Conservation (phyloP, 73 alveolate genomes). For the Strombidium stylifer region DNA sequence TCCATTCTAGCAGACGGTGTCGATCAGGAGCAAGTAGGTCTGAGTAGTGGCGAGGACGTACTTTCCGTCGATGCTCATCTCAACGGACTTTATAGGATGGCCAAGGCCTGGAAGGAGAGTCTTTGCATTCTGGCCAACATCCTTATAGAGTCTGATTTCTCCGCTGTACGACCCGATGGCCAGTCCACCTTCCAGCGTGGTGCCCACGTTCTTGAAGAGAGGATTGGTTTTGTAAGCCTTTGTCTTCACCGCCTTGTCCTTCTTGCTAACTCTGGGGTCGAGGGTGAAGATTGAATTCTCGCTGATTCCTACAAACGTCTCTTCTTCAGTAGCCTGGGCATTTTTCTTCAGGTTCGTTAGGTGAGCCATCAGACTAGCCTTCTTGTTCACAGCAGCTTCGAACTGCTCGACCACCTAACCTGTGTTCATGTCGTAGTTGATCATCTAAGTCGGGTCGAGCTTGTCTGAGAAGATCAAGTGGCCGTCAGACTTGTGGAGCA, state of each 20-base stretch:
- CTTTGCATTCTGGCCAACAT: constrained; percentile 54
- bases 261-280: constrained; percentile 40
- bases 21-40: constrained; percentile 43
- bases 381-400: constrained; percentile 18
- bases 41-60: constrained; percentile 57
- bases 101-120: constrained; percentile 64
- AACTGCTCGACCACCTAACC: constrained; percentile 40
- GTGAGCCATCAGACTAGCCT: neutral
- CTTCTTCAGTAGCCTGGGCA: constrained; percentile 14
- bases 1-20: constrained; percentile 30
- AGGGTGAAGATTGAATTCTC: constrained; percentile 23
- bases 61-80: constrained; percentile 21
- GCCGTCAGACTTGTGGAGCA: constrained; percentile 32
- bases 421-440: constrained; percentile 41
- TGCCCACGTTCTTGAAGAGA: constrained; percentile 11
- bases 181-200: constrained; percentile 31
- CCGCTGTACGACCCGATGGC: constrained; percentile 54
- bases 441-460: neutral
- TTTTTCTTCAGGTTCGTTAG: constrained; percentile 23
- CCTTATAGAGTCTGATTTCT: constrained; percentile 48
- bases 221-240: constrained; percentile 31
- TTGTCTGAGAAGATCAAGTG: constrained; percentile 33
- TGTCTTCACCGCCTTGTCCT: constrained; percentile 11
- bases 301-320: constrained; percentile 14
- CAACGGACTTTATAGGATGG: constrained; percentile 34